Evolutionary conservation across 441 rosid species (phyloP).

Genomic region (Corymbia citriodora): DNA sequence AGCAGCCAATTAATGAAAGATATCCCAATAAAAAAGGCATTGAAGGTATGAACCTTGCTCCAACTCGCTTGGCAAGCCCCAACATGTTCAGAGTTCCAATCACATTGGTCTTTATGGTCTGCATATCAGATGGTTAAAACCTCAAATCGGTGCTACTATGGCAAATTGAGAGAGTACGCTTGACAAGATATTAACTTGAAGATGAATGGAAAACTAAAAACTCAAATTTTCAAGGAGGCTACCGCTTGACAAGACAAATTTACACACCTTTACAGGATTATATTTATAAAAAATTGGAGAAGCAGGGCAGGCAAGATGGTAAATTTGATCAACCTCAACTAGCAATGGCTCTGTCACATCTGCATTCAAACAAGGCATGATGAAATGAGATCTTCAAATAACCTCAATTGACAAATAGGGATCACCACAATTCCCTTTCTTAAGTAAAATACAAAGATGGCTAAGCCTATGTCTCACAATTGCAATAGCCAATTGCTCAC

Average conservation of each 20-base stretch:
- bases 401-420: background rate
- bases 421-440: background rate
- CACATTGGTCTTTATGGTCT: conserved; percentile 82
- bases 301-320: conserved; percentile 4
- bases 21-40: background rate
- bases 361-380: background rate
- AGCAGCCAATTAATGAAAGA: background rate
- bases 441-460: background rate
- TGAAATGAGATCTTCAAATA: background rate
- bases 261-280: background rate
- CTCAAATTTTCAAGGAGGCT: background rate
- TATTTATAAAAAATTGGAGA: background rate
- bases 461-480: background rate
- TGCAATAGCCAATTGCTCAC: background rate
- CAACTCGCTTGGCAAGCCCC: conserved; percentile 82
- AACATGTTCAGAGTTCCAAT: conserved; percentile 80
- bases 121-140: background rate
- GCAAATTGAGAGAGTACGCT: background rate
- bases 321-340: conserved; percentile 1
- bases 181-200: background rate
- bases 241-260: background rate
- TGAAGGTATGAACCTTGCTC: conserved; percentile 50
- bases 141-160: background rate
- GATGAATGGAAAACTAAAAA: background rate
- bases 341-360: background rate